Base-by-base conservation (phyloP, 78 protist genomes). In the Dictyostelium purpureum region DNA sequence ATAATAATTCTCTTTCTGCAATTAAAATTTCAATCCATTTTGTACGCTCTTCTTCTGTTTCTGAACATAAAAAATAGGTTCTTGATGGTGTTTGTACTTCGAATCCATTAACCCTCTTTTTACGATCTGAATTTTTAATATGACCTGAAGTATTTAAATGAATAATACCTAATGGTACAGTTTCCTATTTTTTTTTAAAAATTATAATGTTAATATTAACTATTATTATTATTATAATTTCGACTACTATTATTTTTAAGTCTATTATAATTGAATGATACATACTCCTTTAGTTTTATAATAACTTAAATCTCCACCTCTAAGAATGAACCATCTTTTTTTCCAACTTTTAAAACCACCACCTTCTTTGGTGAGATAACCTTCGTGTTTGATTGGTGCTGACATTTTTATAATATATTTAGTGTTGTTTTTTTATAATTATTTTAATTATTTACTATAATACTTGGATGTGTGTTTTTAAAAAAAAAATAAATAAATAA, bases 291-390 rank as follows among this genome's bases (percentile, higher is more conserved):
- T 90, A 26, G 65, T 70, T 65, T 93, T 93, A 49, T 56, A 94
- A 66, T 94, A 94, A 59, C 79, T 71, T 18, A 94, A 28, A 47
- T 61, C 73, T 5, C 85, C 94, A 57, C 81, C 94, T 76, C 79
- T 79, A 4, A 94, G 90, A 21, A 80, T 71, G 51, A 87, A 94
- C 91, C 79, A 94, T 70, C 96, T 78, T 37, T 79, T 67, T 61
- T 94, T 94, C 96, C 96, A 94, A 63, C 90, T 74, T 52, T 94
- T 94, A 35, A 78, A 85, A 35, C 91, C 79, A n/a, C 96, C 96
- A 45, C 96, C 96, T 73, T 94, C 91, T 71, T 94, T 94, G 0
- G 96, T 94, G 35, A 94, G 78, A 31, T 26, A 94, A 43, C 96
- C 94, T 87, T 79, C 88, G 59, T 76, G 87, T 51, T 73, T 92